A percentile compares a stretch with the other conserved stretches of the same genome.
These are phyloP conservation scores for Euphorbia schlechtendalii DNA, from an alignment of 441 rosid genomes.

Conservation along the genomic window DNA sequence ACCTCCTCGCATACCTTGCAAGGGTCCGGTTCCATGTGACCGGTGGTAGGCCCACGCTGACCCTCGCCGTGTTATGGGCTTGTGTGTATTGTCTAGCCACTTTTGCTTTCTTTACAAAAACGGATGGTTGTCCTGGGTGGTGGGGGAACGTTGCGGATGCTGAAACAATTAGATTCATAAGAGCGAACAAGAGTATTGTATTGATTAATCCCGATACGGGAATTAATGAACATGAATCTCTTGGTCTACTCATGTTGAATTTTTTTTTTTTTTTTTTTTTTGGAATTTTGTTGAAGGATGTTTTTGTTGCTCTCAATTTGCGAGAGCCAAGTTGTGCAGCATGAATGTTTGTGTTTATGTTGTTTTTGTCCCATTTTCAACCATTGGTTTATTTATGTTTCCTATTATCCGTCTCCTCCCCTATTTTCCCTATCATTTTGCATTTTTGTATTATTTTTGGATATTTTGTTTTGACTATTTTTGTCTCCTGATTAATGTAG, in stretches of 20 bases:
- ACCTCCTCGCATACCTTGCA: conserved; percentile 32
- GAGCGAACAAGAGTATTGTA: neutral
- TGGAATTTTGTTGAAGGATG: neutral
- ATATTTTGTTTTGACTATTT: no score
- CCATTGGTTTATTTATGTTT: neutral
- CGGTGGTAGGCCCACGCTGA: conserved; percentile 20
- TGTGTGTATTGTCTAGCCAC: conserved; percentile 16
- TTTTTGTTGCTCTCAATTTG: neutral
- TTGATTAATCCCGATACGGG: neutral
- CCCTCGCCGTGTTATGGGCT: conserved; percentile 44
- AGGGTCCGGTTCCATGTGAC: conserved; percentile 40
- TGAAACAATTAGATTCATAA: neutral
- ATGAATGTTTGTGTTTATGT: neutral
- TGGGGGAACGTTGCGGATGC: neutral
- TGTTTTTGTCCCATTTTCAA: neutral
- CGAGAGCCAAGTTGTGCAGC: neutral
- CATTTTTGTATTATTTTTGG: no score
- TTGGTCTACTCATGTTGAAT: neutral
- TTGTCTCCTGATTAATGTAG: neutral
- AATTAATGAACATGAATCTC: neutral
- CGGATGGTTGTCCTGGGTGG: neutral
- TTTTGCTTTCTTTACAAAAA: neutral
- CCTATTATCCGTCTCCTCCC: neutral
- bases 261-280: no score
- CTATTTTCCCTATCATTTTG: neutral